Conservation (phyloP, 345 rosid genomes). For the Trapa bicornis region DNA sequence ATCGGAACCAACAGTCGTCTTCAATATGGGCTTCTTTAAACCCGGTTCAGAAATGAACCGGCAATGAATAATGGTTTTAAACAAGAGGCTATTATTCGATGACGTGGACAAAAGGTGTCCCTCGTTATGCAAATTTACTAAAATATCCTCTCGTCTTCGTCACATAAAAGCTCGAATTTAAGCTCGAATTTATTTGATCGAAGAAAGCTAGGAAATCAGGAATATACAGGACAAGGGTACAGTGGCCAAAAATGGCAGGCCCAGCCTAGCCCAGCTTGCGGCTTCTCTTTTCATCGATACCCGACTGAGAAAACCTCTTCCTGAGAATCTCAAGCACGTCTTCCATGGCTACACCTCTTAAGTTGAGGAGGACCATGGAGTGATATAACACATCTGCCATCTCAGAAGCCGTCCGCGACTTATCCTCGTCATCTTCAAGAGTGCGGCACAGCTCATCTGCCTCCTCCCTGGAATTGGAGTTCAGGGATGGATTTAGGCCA, state of each 20-base stretch:
- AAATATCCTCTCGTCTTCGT: too few relatives aligned
- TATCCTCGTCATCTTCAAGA: conserved; percentile 59
- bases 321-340: conserved; percentile 6
- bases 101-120: too few relatives aligned
- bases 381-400: conserved; percentile 79
- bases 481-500: neutral
- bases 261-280: conserved; percentile 1
- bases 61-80: too few relatives aligned
- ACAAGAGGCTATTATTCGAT: too few relatives aligned
- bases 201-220: neutral
- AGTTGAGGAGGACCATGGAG: conserved; percentile 57
- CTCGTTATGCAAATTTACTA: too few relatives aligned
- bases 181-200: neutral
- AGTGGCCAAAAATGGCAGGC: neutral
- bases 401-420: conserved; percentile 46
- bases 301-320: conserved; percentile 4
- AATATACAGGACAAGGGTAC: neutral
- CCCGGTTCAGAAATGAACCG: too few relatives aligned
- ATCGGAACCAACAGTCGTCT: too few relatives aligned
- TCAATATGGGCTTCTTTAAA: too few relatives aligned
- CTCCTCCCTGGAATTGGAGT: conserved; percentile 48
- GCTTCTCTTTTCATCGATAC: conserved; percentile 1
- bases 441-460: conserved; percentile 73
- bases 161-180: too few relatives aligned
- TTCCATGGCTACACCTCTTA: conserved; percentile 26